Percentiles rank a stretch among this genome's conserved stretches.
Conservation (phyloP, 192 early-diverging fungal genomes). For the Backusella psychrophila region DNA sequence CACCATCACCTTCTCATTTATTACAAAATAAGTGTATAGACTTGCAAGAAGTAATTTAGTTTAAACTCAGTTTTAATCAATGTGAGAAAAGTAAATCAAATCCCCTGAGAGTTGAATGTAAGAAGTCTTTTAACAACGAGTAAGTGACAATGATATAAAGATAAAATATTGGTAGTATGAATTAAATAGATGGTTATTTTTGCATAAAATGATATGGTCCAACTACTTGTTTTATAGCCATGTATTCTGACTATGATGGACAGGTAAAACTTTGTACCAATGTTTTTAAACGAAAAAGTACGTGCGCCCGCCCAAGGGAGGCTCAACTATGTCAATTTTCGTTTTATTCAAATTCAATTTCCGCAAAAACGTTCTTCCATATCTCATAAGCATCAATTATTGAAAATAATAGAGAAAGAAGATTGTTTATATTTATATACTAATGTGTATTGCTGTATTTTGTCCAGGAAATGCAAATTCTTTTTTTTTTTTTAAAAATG, state of each 20-base stretch:
- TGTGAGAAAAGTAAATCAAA: neutral
- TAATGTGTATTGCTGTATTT: neutral
- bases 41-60: neutral
- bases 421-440: neutral
- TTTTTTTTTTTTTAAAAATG: neutral
- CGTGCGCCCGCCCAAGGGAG: neutral
- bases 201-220: neutral
- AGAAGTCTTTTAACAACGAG: neutral
- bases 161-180: neutral
- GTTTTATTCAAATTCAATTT: neutral
- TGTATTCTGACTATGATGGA: neutral
- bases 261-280: conserved; percentile 5
- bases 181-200: neutral
- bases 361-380: neutral
- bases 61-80: neutral
- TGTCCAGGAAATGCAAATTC: neutral
- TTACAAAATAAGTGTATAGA: neutral
- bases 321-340: neutral
- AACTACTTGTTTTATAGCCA: neutral
- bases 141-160: neutral
- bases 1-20: neutral
- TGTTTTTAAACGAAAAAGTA: neutral
- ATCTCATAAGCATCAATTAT: neutral
- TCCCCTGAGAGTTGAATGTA: neutral
- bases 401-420: neutral